phyloP scores from a whole-genome alignment of 2,329 filamentous ascomycete genomes.

The Pyricularia pennisetigena region DNA sequence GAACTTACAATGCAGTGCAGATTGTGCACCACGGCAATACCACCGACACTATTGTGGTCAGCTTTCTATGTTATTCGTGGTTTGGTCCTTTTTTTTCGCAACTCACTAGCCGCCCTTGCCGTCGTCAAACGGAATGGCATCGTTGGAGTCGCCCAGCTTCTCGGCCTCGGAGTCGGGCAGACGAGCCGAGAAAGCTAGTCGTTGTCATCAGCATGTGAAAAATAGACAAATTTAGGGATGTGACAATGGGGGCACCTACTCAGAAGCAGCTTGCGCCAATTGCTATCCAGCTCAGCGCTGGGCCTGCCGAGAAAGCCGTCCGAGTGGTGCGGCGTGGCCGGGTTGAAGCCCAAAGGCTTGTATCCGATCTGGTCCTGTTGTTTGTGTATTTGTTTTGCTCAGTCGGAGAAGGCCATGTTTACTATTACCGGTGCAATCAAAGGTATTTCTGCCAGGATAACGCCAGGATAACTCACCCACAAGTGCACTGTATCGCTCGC shows the following conservation, averaged over 20 bases:
- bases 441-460: background rate
- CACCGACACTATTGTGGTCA: background rate
- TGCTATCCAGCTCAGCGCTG: background rate
- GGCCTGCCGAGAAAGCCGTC: background rate
- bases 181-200: background rate
- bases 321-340: background rate
- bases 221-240: background rate
- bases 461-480: background rate
- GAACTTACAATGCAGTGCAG: background rate
- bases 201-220: background rate
- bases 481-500: background rate
- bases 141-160: background rate
- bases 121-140: background rate
- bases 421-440: background rate
- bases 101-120: background rate
- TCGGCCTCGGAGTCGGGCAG: background rate
- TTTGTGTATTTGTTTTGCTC: background rate
- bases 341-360: background rate
- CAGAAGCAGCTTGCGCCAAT: background rate
- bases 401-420: background rate
- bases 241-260: background rate
- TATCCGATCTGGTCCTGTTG: background rate
- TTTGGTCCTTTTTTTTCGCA: too few species aligned
- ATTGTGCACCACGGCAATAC: background rate
- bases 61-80: background rate